phyloP scores from a whole-genome alignment of 2,329 filamentous ascomycete species.

The Diaporthe sp. region DNA sequence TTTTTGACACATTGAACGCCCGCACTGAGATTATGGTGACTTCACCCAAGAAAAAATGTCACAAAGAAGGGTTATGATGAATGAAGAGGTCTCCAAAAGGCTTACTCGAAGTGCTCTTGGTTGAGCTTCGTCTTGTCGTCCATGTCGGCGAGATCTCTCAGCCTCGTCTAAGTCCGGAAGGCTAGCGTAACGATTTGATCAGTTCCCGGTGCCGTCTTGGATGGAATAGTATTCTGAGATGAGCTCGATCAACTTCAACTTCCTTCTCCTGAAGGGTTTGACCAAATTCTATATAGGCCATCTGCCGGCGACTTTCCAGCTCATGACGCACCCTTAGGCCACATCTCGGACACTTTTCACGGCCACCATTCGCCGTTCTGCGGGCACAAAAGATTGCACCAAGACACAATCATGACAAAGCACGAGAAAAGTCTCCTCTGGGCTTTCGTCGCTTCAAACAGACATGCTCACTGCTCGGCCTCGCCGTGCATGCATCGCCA shows the following conservation, averaged over 20 bases:
- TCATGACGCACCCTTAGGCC: slow-evolving; percentile 12
- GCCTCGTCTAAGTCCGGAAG: slow-evolving; percentile 18
- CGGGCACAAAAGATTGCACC: background rate
- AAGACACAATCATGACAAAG: background rate
- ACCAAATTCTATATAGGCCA: slow-evolving; percentile 15
- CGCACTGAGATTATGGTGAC: background rate
- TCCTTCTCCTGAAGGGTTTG: background rate
- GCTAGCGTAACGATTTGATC: background rate
- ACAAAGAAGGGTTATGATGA: too few relatives aligned
- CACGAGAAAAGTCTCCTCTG: slow-evolving; percentile 9
- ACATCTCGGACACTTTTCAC: slow-evolving; percentile 39
- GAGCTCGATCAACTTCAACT: background rate
- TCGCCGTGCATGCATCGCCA: slow-evolving; percentile 16
- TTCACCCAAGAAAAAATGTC: too few relatives aligned
- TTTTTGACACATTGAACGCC: too few relatives aligned
- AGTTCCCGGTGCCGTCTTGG: background rate
- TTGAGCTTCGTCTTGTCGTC: slow-evolving; percentile 38
- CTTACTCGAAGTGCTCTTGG: slow-evolving; percentile 38
- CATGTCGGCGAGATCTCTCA: slow-evolving; percentile 23
- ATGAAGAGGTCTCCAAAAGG: background rate
- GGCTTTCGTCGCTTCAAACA: background rate
- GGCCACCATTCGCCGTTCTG: background rate
- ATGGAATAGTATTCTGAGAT: background rate
- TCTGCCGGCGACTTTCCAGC: slow-evolving; percentile 33
- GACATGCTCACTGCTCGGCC: background rate